Percentiles rank a stretch among this genome's conserved stretches.
phyloP scores from a whole-genome alignment of 2,329 filamentous ascomycete species.

The Diaporthe aspalathi region DNA sequence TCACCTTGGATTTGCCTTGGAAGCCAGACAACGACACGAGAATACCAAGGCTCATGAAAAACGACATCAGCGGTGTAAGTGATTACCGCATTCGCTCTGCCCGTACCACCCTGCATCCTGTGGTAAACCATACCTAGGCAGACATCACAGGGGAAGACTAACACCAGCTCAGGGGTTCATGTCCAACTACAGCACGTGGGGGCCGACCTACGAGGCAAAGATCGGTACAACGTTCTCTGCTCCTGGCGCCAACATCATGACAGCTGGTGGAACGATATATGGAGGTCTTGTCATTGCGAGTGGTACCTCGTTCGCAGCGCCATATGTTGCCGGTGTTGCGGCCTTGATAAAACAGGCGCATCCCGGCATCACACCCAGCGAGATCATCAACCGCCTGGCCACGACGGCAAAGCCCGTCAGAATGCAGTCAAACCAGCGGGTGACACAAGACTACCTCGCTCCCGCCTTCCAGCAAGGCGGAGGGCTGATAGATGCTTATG shows the following conservation, averaged over 20 bases:
- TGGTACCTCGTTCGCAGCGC: slow-evolving; percentile 28
- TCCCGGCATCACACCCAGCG: slow-evolving; percentile 7
- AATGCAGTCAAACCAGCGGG: slow-evolving; percentile 29
- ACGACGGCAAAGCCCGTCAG: slow-evolving; percentile 31
- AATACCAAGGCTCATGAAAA: slow-evolving; percentile 24
- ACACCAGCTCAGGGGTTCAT: slow-evolving; percentile 4
- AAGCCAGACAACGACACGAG: slow-evolving; percentile 24
- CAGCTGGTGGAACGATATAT: slow-evolving; percentile 16
- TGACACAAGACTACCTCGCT: slow-evolving; percentile 24
- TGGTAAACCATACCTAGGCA: too few species aligned
- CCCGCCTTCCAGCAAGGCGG: slow-evolving; percentile 21
- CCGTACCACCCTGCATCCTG: too few species aligned
- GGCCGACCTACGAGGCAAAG: slow-evolving; percentile 27
- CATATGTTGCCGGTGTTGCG: slow-evolving; percentile 15
- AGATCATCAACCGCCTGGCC: slow-evolving; percentile 26
- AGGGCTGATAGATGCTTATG: slow-evolving; percentile 30
- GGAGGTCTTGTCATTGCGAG: slow-evolving; percentile 20
- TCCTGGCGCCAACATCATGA: slow-evolving; percentile 11
- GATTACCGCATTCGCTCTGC: neutral
- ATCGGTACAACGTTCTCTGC: slow-evolving; percentile 21
- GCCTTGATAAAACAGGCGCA: slow-evolving; percentile 29
- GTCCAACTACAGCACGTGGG: slow-evolving; percentile 30
- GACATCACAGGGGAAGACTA: neutral
- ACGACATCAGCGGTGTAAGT: slow-evolving; percentile 18
- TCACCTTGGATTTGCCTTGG: slow-evolving; percentile 26